Base-by-base conservation (phyloP, 352 stramenopile genomes). In the Phytophthora brassicae region DNA sequence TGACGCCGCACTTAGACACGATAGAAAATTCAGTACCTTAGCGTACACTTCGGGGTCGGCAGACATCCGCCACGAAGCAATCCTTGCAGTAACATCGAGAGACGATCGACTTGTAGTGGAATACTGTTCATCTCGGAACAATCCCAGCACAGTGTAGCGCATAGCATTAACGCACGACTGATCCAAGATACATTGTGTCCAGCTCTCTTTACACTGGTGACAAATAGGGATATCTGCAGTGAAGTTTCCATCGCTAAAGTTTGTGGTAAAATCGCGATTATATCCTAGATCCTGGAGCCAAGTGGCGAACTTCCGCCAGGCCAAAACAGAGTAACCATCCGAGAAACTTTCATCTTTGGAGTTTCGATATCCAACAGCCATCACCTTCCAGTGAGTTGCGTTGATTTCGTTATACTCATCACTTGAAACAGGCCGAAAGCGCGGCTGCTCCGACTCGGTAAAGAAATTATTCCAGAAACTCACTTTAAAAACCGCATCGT, bases 381-480 rank as follows among this genome's bases (percentile, higher is more conserved):
- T 38, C 16, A 38, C 55, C 24, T 50, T 51, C 61, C 61, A 69
- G 43, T 60, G 42, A 14, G 16, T 69, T 14, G 54, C 49, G 12
- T 43, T 42, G 1, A 57, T 29, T 26, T 67, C 55, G 17, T 69
- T 38, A 35, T 65, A 69, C 1, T 29, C 31, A 12, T 51, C 31
- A 42, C 31, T 46, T 8, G 55, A 51, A 12, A 43, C 28, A 13
- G 61, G 31, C 8, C 31, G 64, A 35, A 69, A 60, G 16, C 49
- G 61, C 6, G 61, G 61, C n/a, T 19, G 56, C n/a, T 69, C 55
- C n/a, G 35, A 16, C 6, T 64, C 55, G n/a, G 44, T 33, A 28
- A 69, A 69, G 47, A 45, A 69, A 16, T 38, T 31, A 4, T 52
- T 29, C 6, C 3, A 14, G 45, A 69, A 69, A 0, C n/a, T 43